Conservation (phyloP, 345 rosid genomes). For the Aurinia saxatilis region DNA sequence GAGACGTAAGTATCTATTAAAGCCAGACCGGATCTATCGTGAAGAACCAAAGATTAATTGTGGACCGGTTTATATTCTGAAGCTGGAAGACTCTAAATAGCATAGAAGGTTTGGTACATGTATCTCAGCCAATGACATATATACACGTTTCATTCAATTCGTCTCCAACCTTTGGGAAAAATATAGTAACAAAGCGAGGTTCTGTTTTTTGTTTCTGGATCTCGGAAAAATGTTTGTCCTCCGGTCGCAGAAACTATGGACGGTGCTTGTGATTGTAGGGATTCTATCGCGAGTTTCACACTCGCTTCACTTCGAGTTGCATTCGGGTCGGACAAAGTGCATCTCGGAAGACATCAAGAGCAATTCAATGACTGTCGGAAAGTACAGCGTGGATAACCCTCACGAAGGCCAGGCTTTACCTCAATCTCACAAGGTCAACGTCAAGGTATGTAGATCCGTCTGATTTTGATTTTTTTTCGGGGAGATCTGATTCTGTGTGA, state of each 20-base stretch:
- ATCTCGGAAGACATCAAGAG: slow-evolving; percentile 81
- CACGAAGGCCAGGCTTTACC: slow-evolving; percentile 61
- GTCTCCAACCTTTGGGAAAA: background rate
- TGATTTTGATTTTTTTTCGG: background rate
- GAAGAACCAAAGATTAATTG: too few relatives aligned
- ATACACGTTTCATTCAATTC: background rate
- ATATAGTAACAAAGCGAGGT: background rate
- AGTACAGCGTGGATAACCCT: slow-evolving; percentile 67
- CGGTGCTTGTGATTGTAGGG: slow-evolving; percentile 21
- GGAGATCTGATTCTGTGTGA: background rate
- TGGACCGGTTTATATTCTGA: too few relatives aligned
- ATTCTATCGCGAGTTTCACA: slow-evolving; percentile 27
- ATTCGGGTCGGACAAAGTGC: slow-evolving; percentile 84
- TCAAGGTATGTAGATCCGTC: slow-evolving; percentile 42
- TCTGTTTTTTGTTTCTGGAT: background rate
- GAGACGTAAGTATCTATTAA: too few relatives aligned
- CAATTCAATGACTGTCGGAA: slow-evolving; percentile 86
- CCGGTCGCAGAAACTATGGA: slow-evolving; percentile 17
- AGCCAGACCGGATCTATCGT: too few relatives aligned
- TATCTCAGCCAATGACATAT: too few relatives aligned
- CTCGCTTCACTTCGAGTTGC: slow-evolving; percentile 69
- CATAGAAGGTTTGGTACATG: too few relatives aligned
- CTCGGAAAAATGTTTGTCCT: slow-evolving; percentile 10
- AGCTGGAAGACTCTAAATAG: too few relatives aligned
- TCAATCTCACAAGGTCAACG: slow-evolving; percentile 64